Conservation (phyloP, 1,284 basidiomycete species). For the Calocybe gambosa region DNA sequence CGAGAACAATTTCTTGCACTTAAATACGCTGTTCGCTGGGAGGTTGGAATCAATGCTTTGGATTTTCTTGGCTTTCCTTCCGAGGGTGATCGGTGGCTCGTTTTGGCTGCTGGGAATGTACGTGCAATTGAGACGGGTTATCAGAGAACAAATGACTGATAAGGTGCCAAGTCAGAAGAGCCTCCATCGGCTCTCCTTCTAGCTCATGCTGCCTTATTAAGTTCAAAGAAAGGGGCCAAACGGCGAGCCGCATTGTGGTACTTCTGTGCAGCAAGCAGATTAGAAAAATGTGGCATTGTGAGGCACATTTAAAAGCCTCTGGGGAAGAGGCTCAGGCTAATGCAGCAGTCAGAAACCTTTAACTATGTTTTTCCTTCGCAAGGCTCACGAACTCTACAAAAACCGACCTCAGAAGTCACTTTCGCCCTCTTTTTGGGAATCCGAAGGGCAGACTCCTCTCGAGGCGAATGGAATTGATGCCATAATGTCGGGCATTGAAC, state of each 20-base stretch:
- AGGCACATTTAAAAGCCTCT: constrained; percentile 23
- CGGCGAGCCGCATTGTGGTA: constrained; percentile 74
- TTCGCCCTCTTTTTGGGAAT: constrained; percentile 74
- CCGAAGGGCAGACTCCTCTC: constrained; percentile 44
- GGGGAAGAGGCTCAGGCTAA: neutral
- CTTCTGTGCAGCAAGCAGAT: constrained; percentile 59
- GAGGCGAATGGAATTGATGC: constrained; percentile 47
- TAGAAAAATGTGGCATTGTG: constrained; percentile 79
- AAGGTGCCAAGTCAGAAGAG: constrained; percentile 61
- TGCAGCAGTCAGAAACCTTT: constrained; percentile 58
- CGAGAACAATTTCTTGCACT: constrained; percentile 60
- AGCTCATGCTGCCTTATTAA: constrained; percentile 69
- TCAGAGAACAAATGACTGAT: neutral
- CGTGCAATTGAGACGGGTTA: constrained; percentile 20
- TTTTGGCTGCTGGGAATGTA: constrained; percentile 76
- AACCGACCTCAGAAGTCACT: constrained; percentile 45
- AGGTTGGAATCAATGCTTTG: constrained; percentile 47
- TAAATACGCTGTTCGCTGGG: constrained; percentile 68
- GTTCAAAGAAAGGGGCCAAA: constrained; percentile 45
- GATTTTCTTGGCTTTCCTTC: constrained; percentile 53
- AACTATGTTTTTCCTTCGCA: constrained; percentile 72
- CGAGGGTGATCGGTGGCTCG: constrained; percentile 76
- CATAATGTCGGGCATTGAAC: constrained; percentile 67
- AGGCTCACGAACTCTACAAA: constrained; percentile 57
- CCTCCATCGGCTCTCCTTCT: constrained; percentile 67